Evolutionary conservation across 306 rosid species (phyloP), one percentile per base, ranked within the genome.

Genomic region (Corylus avellana): DNA sequence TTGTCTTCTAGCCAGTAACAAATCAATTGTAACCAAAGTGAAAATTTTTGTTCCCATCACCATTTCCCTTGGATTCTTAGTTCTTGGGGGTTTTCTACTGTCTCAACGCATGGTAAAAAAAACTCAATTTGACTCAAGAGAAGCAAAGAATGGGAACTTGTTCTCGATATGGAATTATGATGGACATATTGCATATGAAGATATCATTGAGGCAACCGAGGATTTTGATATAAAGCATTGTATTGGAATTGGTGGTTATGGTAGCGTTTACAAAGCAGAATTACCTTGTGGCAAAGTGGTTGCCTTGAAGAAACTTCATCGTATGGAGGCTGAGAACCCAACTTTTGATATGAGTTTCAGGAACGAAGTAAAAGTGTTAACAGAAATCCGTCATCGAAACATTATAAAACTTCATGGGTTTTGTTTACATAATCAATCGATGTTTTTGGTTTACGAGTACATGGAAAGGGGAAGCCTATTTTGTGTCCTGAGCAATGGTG

Each of bases 221-320:
- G 12, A 32, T 4, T 70, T 70, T 9, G 12, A 70, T 1, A 70
- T 70, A 10, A 70, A 25, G 20, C 16, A 72, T 8, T 77, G 78
- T 14, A 72, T 77, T 27, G 75, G 81, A 48, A 64, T 72, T 0
- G 85, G 78, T 3, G 57, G 22, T 63, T 63, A 63, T 32, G 47
- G 22, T 2, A 64, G 70, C 6, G 70, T 64, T 35, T 64, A 64
- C 18, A 82, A 1, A 72, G 78, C 81, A n/a, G 46, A 72, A 64
- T 17, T 82, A 1, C 81, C 78, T 0, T 53, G 62, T 13, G 78
- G 78, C 0, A 54, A 63, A 0, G 37, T 46, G 35, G 74, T 82
- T 53, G 85, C 85, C 16, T 18, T 82, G 29, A 82, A 82, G 8
- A 82, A 82, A 1, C 85, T 82, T 47, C 81, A 77, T 32, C 12